Conservation (phyloP, 2,329 filamentous ascomycete species). For the Pseudogymnoascus sp. region DNA sequence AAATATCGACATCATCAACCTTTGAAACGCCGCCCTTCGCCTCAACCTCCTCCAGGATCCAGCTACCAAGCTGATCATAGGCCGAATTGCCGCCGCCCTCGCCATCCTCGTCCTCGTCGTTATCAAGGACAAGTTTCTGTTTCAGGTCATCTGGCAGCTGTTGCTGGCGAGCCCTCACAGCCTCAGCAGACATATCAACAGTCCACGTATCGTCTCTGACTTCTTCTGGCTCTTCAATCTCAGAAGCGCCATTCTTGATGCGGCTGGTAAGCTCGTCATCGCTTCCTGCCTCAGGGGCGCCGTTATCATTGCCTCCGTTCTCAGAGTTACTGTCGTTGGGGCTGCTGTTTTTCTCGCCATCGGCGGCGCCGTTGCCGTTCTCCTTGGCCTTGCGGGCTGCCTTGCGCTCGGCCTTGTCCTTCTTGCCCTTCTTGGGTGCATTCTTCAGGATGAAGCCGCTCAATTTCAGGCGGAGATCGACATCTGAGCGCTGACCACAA, state of each 20-base stretch:
- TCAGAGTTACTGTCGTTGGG: slow-evolving; percentile 59
- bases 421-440: slow-evolving; percentile 88
- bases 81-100: slow-evolving; percentile 66
- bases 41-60: slow-evolving; percentile 71
- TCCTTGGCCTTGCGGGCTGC: slow-evolving; percentile 82
- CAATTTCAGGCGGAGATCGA: slow-evolving; percentile 90
- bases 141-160: slow-evolving; percentile 93
- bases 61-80: slow-evolving; percentile 89
- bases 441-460: slow-evolving; percentile 97
- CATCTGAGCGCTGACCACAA: slow-evolving; percentile 86
- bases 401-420: slow-evolving; percentile 89
- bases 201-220: slow-evolving; percentile 89
- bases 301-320: slow-evolving; percentile 43
- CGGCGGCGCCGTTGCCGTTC: slow-evolving; percentile 37
- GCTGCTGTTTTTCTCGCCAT: slow-evolving; percentile 48
- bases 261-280: slow-evolving; percentile 86
- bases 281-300: slow-evolving; percentile 62
- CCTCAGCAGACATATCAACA: slow-evolving; percentile 92
- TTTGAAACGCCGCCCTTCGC: slow-evolving; percentile 68
- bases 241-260: slow-evolving; percentile 60
- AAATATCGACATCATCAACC: slow-evolving; percentile 83
- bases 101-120: slow-evolving; percentile 73
- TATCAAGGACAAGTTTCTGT: slow-evolving; percentile 75
- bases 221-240: slow-evolving; percentile 60
- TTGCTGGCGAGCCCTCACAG: slow-evolving; percentile 88